Evolutionary conservation across 1,139 yeast genomes (phyloP).

Genomic region (Hemisphaericaspora subhashii): DNA sequence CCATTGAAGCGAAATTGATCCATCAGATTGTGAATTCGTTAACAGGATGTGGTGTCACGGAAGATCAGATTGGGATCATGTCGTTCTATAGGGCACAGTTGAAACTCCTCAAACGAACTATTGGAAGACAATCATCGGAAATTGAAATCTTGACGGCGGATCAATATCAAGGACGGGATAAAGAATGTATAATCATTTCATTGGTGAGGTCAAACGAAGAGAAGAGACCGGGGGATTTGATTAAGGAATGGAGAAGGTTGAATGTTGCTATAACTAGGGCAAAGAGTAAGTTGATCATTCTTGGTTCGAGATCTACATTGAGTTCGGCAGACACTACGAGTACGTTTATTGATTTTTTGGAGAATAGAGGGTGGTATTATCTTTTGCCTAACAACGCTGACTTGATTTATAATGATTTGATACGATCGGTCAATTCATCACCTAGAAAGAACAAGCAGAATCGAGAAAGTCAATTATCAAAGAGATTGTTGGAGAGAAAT

Average conservation of each 20-base stretch:
- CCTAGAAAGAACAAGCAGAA: slow-evolving; percentile 3
- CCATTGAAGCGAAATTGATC: slow-evolving; percentile 66
- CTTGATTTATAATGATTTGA: slow-evolving; percentile 25
- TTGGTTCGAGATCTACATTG: slow-evolving; percentile 76
- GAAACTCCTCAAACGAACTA: slow-evolving; percentile 47
- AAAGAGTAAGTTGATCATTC: slow-evolving; percentile 72
- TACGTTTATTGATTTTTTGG: slow-evolving; percentile 62
- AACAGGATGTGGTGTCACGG: slow-evolving; percentile 57
- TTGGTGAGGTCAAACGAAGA: slow-evolving; percentile 77
- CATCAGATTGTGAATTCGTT: slow-evolving; percentile 63
- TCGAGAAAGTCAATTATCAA: slow-evolving; percentile 6
- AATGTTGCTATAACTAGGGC: slow-evolving; percentile 96
- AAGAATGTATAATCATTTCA: slow-evolving; percentile 84
- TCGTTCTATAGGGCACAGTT: slow-evolving; percentile 86
- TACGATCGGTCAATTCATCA: slow-evolving; percentile 1
- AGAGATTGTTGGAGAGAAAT: slow-evolving; percentile 20
- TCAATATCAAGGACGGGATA: slow-evolving; percentile 94
- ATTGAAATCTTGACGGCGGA: slow-evolving; percentile 91
- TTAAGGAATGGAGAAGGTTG: slow-evolving; percentile 87
- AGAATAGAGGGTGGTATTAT: slow-evolving; percentile 64
- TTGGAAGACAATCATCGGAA: slow-evolving; percentile 36
- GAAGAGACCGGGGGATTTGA: slow-evolving; percentile 70
- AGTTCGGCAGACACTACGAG: slow-evolving; percentile 51
- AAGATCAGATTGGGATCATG: slow-evolving; percentile 75
- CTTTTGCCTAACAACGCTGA: slow-evolving; percentile 49